phyloP scores from a whole-genome alignment of 2,329 filamentous ascomycete genomes.

The Lachnum nothofagi region DNA sequence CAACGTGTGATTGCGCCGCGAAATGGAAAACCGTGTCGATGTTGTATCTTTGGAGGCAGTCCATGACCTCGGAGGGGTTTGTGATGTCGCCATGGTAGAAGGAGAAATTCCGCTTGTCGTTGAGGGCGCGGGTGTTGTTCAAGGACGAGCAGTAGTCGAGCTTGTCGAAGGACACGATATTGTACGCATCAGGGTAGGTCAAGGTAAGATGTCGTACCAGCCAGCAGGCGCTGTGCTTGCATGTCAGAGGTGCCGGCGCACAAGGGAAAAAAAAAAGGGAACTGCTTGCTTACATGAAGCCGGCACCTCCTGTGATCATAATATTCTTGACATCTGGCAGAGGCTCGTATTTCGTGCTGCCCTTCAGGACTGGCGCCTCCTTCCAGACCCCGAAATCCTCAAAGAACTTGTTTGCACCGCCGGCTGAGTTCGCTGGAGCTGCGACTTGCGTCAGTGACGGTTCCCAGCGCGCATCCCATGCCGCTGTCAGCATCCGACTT shows the following conservation, averaged over 20 bases:
- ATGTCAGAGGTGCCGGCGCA: slow-evolving; percentile 13
- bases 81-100: slow-evolving; percentile 79
- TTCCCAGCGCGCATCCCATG: too few relatives aligned
- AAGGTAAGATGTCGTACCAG: slow-evolving; percentile 71
- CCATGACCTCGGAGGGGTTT: slow-evolving; percentile 62
- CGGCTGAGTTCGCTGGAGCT: slow-evolving; percentile 14
- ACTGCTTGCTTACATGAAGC: slow-evolving; percentile 65
- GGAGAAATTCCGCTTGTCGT: slow-evolving; percentile 64
- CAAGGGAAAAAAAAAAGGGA: background rate
- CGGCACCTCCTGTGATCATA: slow-evolving; percentile 77
- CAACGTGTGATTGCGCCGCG: slow-evolving; percentile 79
- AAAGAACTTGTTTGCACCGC: slow-evolving; percentile 38
- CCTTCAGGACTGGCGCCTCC: slow-evolving; percentile 63
- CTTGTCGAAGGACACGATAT: slow-evolving; percentile 78
- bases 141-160: slow-evolving; percentile 76
- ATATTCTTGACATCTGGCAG: slow-evolving; percentile 69
- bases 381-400: slow-evolving; percentile 64
- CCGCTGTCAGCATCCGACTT: slow-evolving; percentile 5
- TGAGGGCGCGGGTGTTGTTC: slow-evolving; percentile 69
- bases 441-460: background rate
- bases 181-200: slow-evolving; percentile 69
- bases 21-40: slow-evolving; percentile 82
- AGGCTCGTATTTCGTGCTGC: slow-evolving; percentile 66
- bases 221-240: slow-evolving; percentile 66
- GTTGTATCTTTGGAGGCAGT: slow-evolving; percentile 63